Evolutionary conservation across 1,139 yeast species (phyloP).

Genomic region (Yamadazyma friedrichii): DNA sequence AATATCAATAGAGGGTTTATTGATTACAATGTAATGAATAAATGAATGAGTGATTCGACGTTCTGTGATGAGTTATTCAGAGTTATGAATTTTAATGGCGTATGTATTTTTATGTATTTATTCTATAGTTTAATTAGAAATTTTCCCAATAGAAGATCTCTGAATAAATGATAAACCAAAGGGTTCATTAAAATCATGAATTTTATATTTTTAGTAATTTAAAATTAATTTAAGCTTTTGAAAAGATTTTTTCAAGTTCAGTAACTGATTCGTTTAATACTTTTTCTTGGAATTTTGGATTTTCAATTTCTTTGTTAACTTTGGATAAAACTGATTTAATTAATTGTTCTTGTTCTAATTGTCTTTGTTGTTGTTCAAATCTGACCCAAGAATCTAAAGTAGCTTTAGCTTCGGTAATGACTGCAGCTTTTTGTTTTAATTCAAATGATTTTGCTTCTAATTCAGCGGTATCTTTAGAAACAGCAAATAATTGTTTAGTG

Average conservation of each 20-base stretch:
- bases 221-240: slow-evolving; percentile 28
- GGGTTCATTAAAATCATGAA: neutral
- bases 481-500: slow-evolving; percentile 87
- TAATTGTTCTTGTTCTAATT: slow-evolving; percentile 91
- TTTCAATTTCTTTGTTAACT: slow-evolving; percentile 80
- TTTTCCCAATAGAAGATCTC: neutral
- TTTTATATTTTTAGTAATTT: neutral
- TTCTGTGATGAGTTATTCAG: no score
- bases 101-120: slow-evolving; percentile 2
- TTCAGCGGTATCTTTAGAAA: slow-evolving; percentile 92
- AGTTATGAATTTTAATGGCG: neutral
- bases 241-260: slow-evolving; percentile 85
- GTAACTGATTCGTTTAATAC: slow-evolving; percentile 87
- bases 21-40: neutral
- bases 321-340: slow-evolving; percentile 83
- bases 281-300: slow-evolving; percentile 92
- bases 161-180: neutral
- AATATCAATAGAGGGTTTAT: slow-evolving; percentile 13
- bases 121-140: no score
- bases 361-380: slow-evolving; percentile 96
- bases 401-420: slow-evolving; percentile 87
- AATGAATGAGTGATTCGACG: neutral
- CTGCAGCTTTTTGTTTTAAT: slow-evolving; percentile 85
- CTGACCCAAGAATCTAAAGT: slow-evolving; percentile 99
- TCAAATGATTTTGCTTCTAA: slow-evolving; percentile 93